These are phyloP conservation scores for apple (Malus domestica) DNA, from an alignment of 306 rosid species.

Conservation along the genomic window DNA sequence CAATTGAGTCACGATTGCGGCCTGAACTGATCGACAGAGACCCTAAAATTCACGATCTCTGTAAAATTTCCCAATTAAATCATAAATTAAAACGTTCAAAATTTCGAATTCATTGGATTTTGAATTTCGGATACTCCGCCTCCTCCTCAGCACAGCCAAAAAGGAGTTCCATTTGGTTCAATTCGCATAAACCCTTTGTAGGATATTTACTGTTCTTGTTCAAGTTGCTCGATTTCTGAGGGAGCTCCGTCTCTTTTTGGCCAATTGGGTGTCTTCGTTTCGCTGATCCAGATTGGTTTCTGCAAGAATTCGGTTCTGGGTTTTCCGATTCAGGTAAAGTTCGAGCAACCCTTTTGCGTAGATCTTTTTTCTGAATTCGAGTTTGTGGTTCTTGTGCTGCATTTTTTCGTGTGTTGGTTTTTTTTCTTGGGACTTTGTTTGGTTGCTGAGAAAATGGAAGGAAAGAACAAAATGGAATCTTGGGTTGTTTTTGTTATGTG, in stretches of 20 bases:
- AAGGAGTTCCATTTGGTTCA: neutral
- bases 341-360: slow-evolving; percentile 25
- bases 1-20: neutral
- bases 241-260: slow-evolving; percentile 14
- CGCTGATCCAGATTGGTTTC: slow-evolving; percentile 47
- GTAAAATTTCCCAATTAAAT: neutral
- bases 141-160: neutral
- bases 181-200: neutral
- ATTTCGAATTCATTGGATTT: neutral
- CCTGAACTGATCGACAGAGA: neutral
- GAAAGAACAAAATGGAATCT: neutral
- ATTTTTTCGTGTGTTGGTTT: neutral
- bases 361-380: slow-evolving; percentile 35
- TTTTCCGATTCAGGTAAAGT: slow-evolving; percentile 43
- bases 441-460: slow-evolving; percentile 11
- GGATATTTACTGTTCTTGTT: neutral
- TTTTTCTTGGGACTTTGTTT: neutral
- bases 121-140: neutral
- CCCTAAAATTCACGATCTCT: neutral
- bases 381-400: neutral
- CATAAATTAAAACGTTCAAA: neutral
- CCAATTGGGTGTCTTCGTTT: slow-evolving; percentile 14
- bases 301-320: slow-evolving; percentile 22
- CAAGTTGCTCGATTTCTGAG: neutral
- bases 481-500: slow-evolving; percentile 7